Base-by-base conservation (phyloP, 805 yeast genomes). In the Yamadazyma olivae region DNA sequence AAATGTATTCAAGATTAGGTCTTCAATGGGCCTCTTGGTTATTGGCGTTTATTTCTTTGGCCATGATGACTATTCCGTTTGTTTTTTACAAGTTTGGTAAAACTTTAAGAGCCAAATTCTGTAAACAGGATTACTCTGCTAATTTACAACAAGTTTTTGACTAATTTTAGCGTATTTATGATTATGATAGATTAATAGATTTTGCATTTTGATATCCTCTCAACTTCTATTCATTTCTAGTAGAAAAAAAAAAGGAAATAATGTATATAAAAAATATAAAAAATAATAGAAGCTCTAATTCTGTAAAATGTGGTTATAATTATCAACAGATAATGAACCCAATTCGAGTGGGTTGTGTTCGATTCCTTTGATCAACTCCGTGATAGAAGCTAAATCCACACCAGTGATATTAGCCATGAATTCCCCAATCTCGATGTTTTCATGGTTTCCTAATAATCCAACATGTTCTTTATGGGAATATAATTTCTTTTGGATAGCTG, bases 1-100 rank as follows among this genome's bases (percentile, higher is more conserved):
- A 83, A 60, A 83, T 84, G 91, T 84, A 83, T 57, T 75, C 75
- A 43, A 77, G 67, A 36, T 60, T 84, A 51, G 91, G 91, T 4
- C 63, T 84, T 35, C 81, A 80, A 45, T 84, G 93, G 93, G 95
- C 89, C 16, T 73, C 81, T 50, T 84, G 83, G 80, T 66, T 84
- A 41, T 65, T 84, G 53, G 91, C 89, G 0, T 84, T 84, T 51
- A 77, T 84, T 48, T 75, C 88, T 13, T 73, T 84, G 41, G 89
- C 83, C 3, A 83, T 84, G 95, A 72, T 82, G 50, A 52, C 70
- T 8, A 73, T 84, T 40, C 95, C 95, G 15, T 83, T 78, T 55
- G 74, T 75, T 3, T 84, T 84, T 52, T 81, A 81, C 61, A 73
- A 64, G 46, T 84, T 69, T 61, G 95, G 95, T 46, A 75, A 72